These are phyloP conservation scores for Aspergillus piperis DNA, from an alignment of 2,329 filamentous ascomycete genomes.

Conservation along the genomic window DNA sequence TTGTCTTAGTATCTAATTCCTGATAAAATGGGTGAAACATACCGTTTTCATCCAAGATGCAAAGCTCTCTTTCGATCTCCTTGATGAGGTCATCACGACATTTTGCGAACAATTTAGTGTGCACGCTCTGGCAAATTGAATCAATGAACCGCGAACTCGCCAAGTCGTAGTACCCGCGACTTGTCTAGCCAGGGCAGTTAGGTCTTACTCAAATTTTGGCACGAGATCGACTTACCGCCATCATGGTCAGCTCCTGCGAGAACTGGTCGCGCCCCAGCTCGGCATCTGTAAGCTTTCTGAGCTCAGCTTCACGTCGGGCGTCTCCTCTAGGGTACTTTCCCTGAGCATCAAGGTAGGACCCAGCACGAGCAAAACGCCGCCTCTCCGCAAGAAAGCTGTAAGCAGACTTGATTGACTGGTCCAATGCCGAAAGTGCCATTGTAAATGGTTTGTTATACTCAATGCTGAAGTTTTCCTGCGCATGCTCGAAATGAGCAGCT, in stretches of 20 bases:
- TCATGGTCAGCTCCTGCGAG: constrained; percentile 42
- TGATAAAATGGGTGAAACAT: constrained; percentile 8
- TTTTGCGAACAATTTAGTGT: constrained; percentile 38
- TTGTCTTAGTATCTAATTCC: background rate
- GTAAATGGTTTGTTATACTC: constrained; percentile 62
- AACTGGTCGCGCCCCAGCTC: constrained; percentile 39
- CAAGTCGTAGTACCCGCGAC: constrained; percentile 43
- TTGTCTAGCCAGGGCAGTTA: constrained; percentile 29
- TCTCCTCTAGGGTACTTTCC: constrained; percentile 24
- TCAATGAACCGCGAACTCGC: constrained; percentile 43
- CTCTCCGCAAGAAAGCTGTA: constrained; percentile 14
- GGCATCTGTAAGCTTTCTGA: constrained; percentile 26
- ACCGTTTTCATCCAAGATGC: constrained; percentile 36
- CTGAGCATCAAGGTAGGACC: constrained; percentile 15
- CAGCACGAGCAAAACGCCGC: constrained; percentile 25
- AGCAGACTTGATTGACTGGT: constrained; percentile 21
- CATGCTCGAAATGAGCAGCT: constrained; percentile 44
- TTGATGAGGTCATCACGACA: constrained; percentile 36
- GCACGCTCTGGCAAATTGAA: constrained; percentile 39
- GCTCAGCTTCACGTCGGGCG: constrained; percentile 19
- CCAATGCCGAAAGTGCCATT: constrained; percentile 38
- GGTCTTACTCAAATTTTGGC: background rate
- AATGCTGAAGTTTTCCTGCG: constrained; percentile 53
- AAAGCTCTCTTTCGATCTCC: constrained; percentile 32
- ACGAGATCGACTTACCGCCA: constrained; percentile 38